A percentile compares a stretch with the other conserved stretches of the same genome.
Conservation (phyloP, 192 early-diverging fungal species). For the Allomyces javanicus region DNA sequence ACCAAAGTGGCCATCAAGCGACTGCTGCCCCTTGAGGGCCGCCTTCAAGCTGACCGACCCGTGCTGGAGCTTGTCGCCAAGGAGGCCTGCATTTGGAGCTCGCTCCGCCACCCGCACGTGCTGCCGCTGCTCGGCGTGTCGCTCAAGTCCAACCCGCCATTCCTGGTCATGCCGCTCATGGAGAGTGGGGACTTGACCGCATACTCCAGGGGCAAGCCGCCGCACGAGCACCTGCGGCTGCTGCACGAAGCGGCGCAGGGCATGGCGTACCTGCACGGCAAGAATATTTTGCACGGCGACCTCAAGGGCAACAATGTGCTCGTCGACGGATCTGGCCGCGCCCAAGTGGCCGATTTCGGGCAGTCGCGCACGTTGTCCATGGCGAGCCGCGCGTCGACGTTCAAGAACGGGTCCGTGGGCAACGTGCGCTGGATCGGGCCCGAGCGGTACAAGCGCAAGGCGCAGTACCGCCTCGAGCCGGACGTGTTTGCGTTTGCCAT, state of each 20-base stretch:
- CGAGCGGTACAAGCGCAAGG: not conserved
- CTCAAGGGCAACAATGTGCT: constrained; percentile 20
- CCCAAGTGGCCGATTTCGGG: constrained; percentile 12
- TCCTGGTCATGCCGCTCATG: constrained; percentile 20
- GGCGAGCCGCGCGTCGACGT: not conserved
- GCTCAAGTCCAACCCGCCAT: constrained; percentile 13
- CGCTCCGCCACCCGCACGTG: constrained; percentile 18
- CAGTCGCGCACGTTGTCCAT: not conserved
- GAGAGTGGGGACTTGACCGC: constrained; percentile 4
- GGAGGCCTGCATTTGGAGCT: constrained; percentile 8
- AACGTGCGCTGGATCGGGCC: not conserved
- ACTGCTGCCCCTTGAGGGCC: not conserved
- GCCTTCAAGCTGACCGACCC: not conserved
- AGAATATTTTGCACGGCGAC: constrained; percentile 13
- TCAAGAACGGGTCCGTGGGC: not conserved
- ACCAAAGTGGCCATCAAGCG: constrained; percentile 1
- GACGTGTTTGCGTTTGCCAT: not conserved
- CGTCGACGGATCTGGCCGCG: constrained; percentile 7
- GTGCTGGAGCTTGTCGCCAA: not conserved
- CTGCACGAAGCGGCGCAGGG: constrained; percentile 16
- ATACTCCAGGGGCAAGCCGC: not conserved
- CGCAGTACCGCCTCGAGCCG: not conserved
- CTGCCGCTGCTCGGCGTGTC: constrained; percentile 20
- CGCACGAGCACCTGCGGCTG: constrained; percentile 12
- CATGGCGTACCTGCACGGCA: constrained; percentile 16